phyloP scores from a whole-genome alignment of 2,329 filamentous ascomycete genomes.

The Macroventuria anomochaeta region DNA sequence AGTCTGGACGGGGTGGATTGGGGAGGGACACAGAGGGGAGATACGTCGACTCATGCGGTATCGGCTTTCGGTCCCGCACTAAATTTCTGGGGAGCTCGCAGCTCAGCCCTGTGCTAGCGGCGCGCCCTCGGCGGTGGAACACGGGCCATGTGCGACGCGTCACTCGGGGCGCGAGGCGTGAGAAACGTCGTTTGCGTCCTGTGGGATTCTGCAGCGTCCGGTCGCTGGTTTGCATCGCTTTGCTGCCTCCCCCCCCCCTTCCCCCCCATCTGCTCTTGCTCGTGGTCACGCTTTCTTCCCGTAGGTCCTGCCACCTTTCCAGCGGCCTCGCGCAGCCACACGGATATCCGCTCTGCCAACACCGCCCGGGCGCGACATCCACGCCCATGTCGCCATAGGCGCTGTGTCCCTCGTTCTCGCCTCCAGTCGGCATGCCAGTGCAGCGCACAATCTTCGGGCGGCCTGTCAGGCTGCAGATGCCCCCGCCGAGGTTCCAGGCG shows the following conservation, averaged over 20 bases:
- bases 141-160: slow-evolving; percentile 23
- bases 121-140: slow-evolving; percentile 5
- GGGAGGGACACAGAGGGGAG: slow-evolving; percentile 30
- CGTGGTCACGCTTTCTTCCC: background rate
- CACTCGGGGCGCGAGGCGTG: slow-evolving; percentile 3
- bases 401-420: background rate
- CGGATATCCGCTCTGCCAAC: slow-evolving; percentile 18
- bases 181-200: background rate
- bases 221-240: slow-evolving; percentile 13
- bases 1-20: slow-evolving; percentile 8
- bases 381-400: slow-evolving; percentile 12
- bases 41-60: slow-evolving; percentile 40
- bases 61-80: slow-evolving; percentile 35
- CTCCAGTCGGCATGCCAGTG: slow-evolving; percentile 36
- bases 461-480: slow-evolving; percentile 45
- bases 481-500: slow-evolving; percentile 57
- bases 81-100: slow-evolving; percentile 18
- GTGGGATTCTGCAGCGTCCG: slow-evolving; percentile 5
- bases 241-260: too few relatives aligned
- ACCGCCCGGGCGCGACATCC: slow-evolving; percentile 18
- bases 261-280: background rate
- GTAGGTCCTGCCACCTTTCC: slow-evolving; percentile 1
- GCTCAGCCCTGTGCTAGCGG: slow-evolving; percentile 31
- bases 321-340: background rate
- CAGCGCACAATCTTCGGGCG: slow-evolving; percentile 43